phyloP scores from a whole-genome alignment of 208 protist species.

The Acanthamoeba castellanii region DNA sequence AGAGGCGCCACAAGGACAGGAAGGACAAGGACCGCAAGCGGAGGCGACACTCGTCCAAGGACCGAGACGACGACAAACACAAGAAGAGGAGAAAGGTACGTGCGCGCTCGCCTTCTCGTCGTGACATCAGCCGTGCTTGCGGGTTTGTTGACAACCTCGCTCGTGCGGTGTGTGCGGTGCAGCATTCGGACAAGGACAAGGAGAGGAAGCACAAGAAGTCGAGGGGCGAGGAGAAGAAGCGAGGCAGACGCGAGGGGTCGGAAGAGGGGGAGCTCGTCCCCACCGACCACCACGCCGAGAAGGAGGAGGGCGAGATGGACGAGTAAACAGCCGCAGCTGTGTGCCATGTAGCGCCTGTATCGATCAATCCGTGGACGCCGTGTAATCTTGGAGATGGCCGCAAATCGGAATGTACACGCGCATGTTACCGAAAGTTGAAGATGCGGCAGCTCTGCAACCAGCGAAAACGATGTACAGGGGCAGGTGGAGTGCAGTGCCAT shows the following conservation, averaged over 20 bases:
- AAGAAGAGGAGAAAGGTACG: conserved; percentile 1
- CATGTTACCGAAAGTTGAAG: no score
- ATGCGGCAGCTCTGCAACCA: no score
- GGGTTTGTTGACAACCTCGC: background rate
- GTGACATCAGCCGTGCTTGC: background rate
- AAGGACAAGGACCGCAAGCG: conserved; percentile 41
- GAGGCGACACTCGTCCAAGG: conserved; percentile 16
- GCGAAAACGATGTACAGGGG: no score
- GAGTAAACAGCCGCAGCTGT: background rate
- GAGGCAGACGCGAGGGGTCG: background rate
- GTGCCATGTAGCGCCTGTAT: no score
- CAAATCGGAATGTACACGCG: no score
- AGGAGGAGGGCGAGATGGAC: background rate
- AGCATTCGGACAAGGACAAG: background rate
- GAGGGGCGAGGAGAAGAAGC: background rate
- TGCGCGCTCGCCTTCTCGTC: background rate
- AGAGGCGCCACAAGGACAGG: background rate
- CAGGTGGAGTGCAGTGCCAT: no score
- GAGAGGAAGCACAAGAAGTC: conserved; percentile 13
- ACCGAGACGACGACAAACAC: background rate
- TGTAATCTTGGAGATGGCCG: no score
- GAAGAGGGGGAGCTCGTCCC: background rate
- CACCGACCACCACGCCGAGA: background rate
- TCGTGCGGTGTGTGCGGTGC: background rate
- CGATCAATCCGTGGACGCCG: no score